Evolutionary conservation across 441 rosid genomes (phyloP), one percentile per base, ranked within the genome.

Genomic region (Populus hybrid): DNA sequence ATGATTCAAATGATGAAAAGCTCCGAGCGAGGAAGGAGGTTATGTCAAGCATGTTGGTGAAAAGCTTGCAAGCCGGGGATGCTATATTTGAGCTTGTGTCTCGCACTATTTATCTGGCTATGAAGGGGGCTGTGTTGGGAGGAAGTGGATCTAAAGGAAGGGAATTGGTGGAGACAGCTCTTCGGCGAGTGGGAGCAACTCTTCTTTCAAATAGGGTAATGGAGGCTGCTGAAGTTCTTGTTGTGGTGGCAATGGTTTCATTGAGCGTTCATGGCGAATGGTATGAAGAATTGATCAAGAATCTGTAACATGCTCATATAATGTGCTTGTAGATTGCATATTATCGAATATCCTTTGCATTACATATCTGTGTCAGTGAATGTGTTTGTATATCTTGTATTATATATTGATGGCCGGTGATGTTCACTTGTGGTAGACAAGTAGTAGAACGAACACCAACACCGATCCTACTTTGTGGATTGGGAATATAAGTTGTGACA

Each of bases 21-120:
- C 83, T 77, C 78, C 82, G 72, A 63, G 59, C 80, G 2, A 90
- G 87, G 84, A 88, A 92, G 80, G 83, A 24, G 18, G 76, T 92
- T 82, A 88, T 92, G 90, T 81, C 78, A 69, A 88, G 86, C 74
- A 86, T 89, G 82, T 53, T 94, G 77, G 86, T 84, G 20, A 94
- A 89, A 88, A 90, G 94, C 83, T 83, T 92, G 79, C 90, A 81
- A 73, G 90, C 89, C 36, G 92, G 89, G 56, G 92, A 92, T 80
- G 79, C 90, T 11, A 88, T 94, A 56, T 94, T 90, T 45, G 88
- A 83, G 67, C 88, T 82, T 82, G 91, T 92, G 24, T 89, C 91
- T n/a, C 80, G 63, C 20, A 87, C 94, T 75, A 84, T 92, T 42
- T 87, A 92, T 77, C 77, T 82, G 76, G 93, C 93, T 9, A 71